Percentiles rank a stretch among this genome's conserved stretches.
Conservation (phyloP, 192 early-diverging fungal genomes). For the Backusella australiensis region DNA sequence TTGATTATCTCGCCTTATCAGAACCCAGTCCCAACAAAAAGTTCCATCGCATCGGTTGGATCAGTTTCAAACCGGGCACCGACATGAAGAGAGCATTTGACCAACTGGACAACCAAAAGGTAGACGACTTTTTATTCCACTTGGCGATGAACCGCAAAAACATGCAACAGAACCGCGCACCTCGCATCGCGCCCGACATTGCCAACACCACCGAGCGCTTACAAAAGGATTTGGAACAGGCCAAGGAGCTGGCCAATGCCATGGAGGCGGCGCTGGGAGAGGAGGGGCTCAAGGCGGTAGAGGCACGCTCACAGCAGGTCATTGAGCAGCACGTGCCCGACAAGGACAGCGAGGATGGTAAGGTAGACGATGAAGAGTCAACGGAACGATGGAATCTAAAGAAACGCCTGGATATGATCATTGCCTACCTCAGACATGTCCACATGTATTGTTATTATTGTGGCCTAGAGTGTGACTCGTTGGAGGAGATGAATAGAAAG, state of each 20-base stretch:
- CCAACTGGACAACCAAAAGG: conserved; percentile 54
- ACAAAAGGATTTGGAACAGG: conserved; percentile 70
- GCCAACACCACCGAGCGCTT: conserved; percentile 67
- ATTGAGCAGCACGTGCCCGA: conserved; percentile 1
- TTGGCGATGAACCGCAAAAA: conserved; percentile 51
- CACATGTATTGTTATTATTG: conserved; percentile 98
- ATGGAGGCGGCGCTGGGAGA: conserved; percentile 57
- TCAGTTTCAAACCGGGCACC: conserved; percentile 82
- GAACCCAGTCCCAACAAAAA: conserved; percentile 84
- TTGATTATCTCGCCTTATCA: conserved; percentile 78
- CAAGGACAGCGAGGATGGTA: neutral
- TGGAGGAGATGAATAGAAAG: conserved; percentile 84
- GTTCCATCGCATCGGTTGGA: conserved; percentile 91
- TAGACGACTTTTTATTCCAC: conserved; percentile 53
- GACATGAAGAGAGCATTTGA: conserved; percentile 72
- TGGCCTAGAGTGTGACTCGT: conserved; percentile 74
- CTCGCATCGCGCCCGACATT: conserved; percentile 70
- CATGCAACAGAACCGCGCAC: conserved; percentile 37
- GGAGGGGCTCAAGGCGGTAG: conserved; percentile 21
- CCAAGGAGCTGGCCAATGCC: conserved; percentile 46
- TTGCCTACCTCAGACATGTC: conserved; percentile 85
- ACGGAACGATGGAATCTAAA: conserved; percentile 25
- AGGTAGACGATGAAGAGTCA: conserved; percentile 14
- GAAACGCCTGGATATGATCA: conserved; percentile 70
- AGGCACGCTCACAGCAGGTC: conserved; percentile 25